Conservation (phyloP, 2,329 filamentous ascomycete species). For the Kalaharituber pfeilii region DNA sequence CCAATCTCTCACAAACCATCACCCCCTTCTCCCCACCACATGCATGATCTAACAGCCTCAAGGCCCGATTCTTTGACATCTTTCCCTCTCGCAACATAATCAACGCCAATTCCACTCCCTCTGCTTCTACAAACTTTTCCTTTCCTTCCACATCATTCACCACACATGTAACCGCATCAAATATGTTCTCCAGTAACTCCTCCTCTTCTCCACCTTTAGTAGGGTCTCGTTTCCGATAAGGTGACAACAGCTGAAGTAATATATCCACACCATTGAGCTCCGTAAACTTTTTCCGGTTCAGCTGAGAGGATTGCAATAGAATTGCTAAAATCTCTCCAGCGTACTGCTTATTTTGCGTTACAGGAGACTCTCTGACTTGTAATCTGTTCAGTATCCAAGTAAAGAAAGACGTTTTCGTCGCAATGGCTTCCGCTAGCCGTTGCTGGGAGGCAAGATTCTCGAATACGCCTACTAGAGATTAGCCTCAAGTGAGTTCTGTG, state of each 20-base stretch:
- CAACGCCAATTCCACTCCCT: slow-evolving; percentile 77
- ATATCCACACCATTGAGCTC: slow-evolving; percentile 55
- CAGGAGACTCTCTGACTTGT: slow-evolving; percentile 46
- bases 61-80: slow-evolving; percentile 56
- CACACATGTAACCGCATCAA: slow-evolving; percentile 67
- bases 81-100: slow-evolving; percentile 87
- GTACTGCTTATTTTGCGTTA: slow-evolving; percentile 89
- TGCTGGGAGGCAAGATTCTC: slow-evolving; percentile 69
- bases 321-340: slow-evolving; percentile 83
- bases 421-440: slow-evolving; percentile 52
- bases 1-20: slow-evolving; percentile 54
- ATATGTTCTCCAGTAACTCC: slow-evolving; percentile 87
- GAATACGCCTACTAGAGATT: slow-evolving; percentile 48
- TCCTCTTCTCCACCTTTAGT: slow-evolving; percentile 74
- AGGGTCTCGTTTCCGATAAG: slow-evolving; percentile 74
- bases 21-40: slow-evolving; percentile 40
- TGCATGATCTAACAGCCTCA: slow-evolving; percentile 74
- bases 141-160: slow-evolving; percentile 63
- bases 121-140: slow-evolving; percentile 64
- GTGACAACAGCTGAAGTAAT: slow-evolving; percentile 64
- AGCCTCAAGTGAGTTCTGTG: no score
- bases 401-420: slow-evolving; percentile 48
- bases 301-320: slow-evolving; percentile 54
- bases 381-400: slow-evolving; percentile 64
- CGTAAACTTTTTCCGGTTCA: slow-evolving; percentile 47